These are phyloP conservation scores for Auriscalpium microsporum DNA, from an alignment of 768 basidiomycete species.

Conservation along the genomic window DNA sequence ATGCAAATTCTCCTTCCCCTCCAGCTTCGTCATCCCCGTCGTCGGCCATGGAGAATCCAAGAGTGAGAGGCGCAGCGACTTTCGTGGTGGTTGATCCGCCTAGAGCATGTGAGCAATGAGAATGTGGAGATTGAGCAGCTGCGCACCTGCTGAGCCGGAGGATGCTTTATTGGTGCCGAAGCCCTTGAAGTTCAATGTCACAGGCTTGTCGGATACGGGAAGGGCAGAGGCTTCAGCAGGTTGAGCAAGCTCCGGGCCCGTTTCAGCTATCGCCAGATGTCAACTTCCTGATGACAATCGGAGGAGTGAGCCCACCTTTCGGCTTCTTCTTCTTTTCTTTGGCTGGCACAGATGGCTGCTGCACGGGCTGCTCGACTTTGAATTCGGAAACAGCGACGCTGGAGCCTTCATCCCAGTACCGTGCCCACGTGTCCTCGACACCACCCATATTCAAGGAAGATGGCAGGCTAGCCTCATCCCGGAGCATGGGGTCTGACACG, in stretches of 20 bases:
- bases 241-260: background rate
- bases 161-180: conserved; percentile 14
- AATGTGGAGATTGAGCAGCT: conserved; percentile 4
- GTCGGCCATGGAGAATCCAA: conserved; percentile 69
- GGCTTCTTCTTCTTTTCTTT: conserved; percentile 58
- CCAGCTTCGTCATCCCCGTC: conserved; percentile 36
- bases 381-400: conserved; percentile 71
- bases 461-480: conserved; percentile 68
- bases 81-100: conserved; percentile 18
- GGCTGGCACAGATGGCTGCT: conserved; percentile 32
- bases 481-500: conserved; percentile 60
- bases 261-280: background rate
- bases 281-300: background rate
- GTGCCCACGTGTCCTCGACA: conserved; percentile 62
- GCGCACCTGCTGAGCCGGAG: conserved; percentile 12
- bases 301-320: conserved; percentile 35
- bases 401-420: conserved; percentile 90
- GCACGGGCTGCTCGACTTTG: conserved; percentile 56
- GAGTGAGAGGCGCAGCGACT: conserved; percentile 32
- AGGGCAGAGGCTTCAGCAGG: conserved; percentile 51
- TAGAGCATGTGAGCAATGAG: background rate
- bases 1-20: conserved; percentile 14
- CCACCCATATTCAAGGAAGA: conserved; percentile 67
- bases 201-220: conserved; percentile 73
- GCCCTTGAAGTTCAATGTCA: conserved; percentile 61